These are phyloP conservation scores for Penicillium malachiteum DNA, from an alignment of 495 filamentous ascomycete species.

Conservation along the genomic window DNA sequence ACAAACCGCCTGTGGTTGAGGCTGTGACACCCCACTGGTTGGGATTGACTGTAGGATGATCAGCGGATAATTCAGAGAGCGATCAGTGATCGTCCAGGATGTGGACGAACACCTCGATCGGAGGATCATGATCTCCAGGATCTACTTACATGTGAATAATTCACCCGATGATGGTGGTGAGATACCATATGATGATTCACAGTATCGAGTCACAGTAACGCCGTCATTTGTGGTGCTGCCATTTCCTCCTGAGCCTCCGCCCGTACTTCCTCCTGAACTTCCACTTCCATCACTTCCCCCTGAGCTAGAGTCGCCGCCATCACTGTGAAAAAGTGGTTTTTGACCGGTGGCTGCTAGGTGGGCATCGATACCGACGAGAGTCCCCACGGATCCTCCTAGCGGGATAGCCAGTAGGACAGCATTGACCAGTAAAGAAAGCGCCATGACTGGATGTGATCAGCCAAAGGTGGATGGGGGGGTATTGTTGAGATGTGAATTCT, in stretches of 20 bases:
- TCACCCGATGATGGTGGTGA: constrained; percentile 21
- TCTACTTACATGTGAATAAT: constrained; percentile 25
- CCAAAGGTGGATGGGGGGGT: no score
- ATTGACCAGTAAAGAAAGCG: constrained; percentile 37
- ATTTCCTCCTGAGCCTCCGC: constrained; percentile 13
- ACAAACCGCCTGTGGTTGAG: constrained; percentile 13
- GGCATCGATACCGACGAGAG: constrained; percentile 39
- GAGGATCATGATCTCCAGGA: neutral
- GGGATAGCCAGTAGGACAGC: constrained; percentile 37
- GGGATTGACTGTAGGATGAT: constrained; percentile 27
- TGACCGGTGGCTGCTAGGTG: constrained; percentile 31
- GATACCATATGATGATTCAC: constrained; percentile 25
- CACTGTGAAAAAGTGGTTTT: constrained; percentile 24
- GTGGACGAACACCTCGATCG: neutral
- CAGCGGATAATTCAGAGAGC: constrained; percentile 3
- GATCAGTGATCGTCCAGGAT: neutral
- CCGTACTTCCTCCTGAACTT: constrained; percentile 13
- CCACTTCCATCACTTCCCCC: constrained; percentile 3
- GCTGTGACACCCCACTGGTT: constrained; percentile 32
- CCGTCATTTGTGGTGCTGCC: constrained; percentile 14
- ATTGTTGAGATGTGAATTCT: neutral
- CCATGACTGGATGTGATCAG: constrained; percentile 10
- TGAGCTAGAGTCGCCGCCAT: constrained; percentile 1
- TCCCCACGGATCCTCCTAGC: constrained; percentile 37
- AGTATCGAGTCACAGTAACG: constrained; percentile 18